A percentile compares a stretch with the other conserved stretches of the same genome.
Conservation (phyloP, 2,329 filamentous ascomycete species). For the Aspergillus tubingensis region DNA sequence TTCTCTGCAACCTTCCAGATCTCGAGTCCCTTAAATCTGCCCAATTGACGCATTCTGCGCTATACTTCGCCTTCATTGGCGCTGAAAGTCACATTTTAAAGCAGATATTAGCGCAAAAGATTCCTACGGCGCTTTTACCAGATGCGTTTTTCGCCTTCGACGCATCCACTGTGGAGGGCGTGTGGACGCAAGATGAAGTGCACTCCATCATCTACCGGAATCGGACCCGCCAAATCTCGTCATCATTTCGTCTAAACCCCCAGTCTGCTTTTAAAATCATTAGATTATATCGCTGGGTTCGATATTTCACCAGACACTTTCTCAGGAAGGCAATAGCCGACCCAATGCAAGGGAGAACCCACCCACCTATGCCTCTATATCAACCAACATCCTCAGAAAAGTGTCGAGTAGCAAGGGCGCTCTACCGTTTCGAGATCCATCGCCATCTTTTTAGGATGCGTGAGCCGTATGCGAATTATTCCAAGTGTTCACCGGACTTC, state of each 20-base stretch:
- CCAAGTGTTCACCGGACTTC: conserved; percentile 1
- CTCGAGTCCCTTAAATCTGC: no score
- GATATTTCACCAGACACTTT: background rate
- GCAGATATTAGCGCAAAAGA: no score
- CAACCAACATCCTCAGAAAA: background rate
- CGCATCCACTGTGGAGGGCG: background rate
- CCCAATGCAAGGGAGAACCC: background rate
- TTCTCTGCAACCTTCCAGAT: no score
- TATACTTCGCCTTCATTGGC: no score
- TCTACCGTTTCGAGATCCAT: conserved; percentile 13
- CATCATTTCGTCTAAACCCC: background rate
- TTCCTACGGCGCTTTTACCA: no score
- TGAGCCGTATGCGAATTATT: no score
- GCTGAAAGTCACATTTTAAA: no score
- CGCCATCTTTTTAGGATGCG: conserved; percentile 5
- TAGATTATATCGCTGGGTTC: background rate
- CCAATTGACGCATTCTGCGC: no score
- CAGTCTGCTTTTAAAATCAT: background rate
- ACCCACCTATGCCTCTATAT: background rate
- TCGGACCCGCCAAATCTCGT: background rate
- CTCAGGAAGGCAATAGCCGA: background rate
- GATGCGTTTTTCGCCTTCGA: background rate
- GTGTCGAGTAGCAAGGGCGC: conserved; percentile 6
- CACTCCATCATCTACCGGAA: background rate
- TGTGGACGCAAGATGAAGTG: background rate